Evolutionary conservation across 2,329 filamentous ascomycete species (phyloP).

Genomic region (Neophaeococcomyces aloes): DNA sequence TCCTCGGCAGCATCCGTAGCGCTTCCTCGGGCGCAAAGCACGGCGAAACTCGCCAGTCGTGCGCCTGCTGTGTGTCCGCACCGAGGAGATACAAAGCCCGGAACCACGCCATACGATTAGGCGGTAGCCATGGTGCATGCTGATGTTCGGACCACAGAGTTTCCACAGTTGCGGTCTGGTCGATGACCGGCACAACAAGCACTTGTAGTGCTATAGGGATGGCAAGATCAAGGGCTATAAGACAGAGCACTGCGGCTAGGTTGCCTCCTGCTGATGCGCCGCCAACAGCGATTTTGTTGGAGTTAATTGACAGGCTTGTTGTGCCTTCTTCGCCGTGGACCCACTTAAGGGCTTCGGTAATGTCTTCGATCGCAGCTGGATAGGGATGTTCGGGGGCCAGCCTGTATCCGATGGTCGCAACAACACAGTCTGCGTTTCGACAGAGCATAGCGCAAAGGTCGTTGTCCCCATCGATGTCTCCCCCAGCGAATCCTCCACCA

Average conservation of each 20-base stretch:
- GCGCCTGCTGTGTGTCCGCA: constrained; percentile 28
- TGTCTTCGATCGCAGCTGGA: constrained; percentile 47
- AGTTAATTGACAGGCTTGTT: constrained; percentile 35
- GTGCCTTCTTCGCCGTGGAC: constrained; percentile 27
- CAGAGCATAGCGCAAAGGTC: constrained; percentile 45
- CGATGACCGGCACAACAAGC: constrained; percentile 47
- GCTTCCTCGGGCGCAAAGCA: constrained; percentile 39
- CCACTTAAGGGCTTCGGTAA: constrained; percentile 45
- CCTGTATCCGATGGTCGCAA: constrained; percentile 46
- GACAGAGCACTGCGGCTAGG: constrained; percentile 42
- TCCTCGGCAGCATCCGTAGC: constrained; percentile 41
- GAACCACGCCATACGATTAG: constrained; percentile 39
- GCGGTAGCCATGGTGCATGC: constrained; percentile 27
- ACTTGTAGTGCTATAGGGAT: constrained; percentile 39
- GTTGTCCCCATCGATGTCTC: constrained; percentile 49
- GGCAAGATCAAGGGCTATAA: constrained; percentile 30
- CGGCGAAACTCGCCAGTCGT: constrained; percentile 44
- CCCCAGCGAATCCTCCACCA: constrained; percentile 49
- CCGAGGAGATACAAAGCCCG: constrained; percentile 45
- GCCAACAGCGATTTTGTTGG: constrained; percentile 36
- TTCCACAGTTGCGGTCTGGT: constrained; percentile 41
- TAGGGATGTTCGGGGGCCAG: constrained; percentile 48
- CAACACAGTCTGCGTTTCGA: constrained; percentile 37
- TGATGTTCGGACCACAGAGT: constrained; percentile 21
- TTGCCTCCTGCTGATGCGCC: constrained; percentile 45